Percentiles rank a stretch among this genome's conserved stretches.
Evolutionary conservation across 139 green algal genomes (phyloP).

Genomic region (Dunaliella primolecta): DNA sequence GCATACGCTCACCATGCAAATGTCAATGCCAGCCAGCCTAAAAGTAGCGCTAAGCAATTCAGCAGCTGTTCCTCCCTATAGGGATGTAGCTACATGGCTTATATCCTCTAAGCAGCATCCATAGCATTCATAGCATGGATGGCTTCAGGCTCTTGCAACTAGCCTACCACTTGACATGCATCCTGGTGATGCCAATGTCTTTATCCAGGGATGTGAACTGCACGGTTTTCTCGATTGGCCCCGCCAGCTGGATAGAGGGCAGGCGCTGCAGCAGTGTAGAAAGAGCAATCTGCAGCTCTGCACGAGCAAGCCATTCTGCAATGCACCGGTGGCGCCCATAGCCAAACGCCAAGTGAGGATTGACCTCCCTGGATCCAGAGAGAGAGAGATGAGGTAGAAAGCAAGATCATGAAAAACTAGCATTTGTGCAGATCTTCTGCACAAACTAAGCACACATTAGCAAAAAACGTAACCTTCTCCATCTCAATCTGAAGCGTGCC

Average conservation of each 20-base stretch:
- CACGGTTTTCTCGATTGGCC: background rate
- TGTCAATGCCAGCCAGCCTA: too few relatives aligned
- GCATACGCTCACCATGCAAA: too few relatives aligned
- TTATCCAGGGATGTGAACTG: background rate
- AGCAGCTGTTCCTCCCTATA: too few relatives aligned
- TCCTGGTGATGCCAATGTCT: background rate
- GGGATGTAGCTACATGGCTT: too few relatives aligned
- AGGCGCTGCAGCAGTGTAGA: background rate
- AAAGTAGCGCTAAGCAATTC: too few relatives aligned
- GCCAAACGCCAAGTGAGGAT: slow-evolving; percentile 23
- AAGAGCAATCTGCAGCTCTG: slow-evolving; percentile 30
- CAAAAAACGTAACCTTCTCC: background rate
- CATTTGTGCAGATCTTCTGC: background rate
- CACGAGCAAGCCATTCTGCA: slow-evolving; percentile 25
- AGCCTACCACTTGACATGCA: background rate
- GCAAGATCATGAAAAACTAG: too few relatives aligned
- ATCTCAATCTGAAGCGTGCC: background rate
- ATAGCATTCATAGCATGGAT: background rate
- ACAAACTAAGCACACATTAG: background rate
- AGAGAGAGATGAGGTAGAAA: too few relatives aligned
- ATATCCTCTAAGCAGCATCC: background rate
- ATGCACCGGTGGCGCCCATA: slow-evolving; percentile 37
- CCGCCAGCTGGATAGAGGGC: background rate
- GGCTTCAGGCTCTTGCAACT: too few relatives aligned
- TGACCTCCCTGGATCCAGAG: too few relatives aligned